phyloP scores from a whole-genome alignment of 352 stramenopile genomes.

The Globisporangium okanoganense region DNA sequence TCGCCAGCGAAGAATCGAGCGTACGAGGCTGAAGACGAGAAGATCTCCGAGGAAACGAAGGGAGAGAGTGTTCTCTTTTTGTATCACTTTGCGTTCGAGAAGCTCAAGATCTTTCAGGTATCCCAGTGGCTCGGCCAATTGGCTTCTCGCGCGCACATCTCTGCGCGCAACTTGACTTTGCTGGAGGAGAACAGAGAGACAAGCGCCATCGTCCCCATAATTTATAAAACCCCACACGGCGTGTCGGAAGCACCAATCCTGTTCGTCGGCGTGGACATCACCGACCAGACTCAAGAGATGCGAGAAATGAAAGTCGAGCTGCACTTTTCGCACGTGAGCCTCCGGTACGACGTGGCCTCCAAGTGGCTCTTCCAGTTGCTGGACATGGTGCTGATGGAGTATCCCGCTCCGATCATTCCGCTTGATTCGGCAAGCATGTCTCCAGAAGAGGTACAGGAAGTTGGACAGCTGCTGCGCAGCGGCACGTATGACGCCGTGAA shows the following conservation, averaged over 20 bases:
- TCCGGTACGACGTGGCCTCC: conserved; percentile 77
- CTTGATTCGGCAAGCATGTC: conserved; percentile 72
- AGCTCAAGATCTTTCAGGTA: conserved; percentile 79
- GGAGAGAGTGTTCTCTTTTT: conserved; percentile 29
- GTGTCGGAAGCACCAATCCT: conserved; percentile 68
- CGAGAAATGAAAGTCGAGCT: conserved; percentile 85
- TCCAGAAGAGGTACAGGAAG: conserved; percentile 40
- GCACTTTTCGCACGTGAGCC: conserved; percentile 80
- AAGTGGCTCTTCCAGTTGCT: conserved; percentile 80
- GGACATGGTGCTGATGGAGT: conserved; percentile 76
- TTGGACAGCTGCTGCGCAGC: conserved; percentile 30
- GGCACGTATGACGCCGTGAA: conserved; percentile 51
- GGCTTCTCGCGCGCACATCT: conserved; percentile 68
- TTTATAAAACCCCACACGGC: conserved; percentile 81
- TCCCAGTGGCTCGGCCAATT: conserved; percentile 86
- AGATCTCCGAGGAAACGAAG: neutral
- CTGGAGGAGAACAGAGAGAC: conserved; percentile 58
- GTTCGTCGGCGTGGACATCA: conserved; percentile 77
- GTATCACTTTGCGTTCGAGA: conserved; percentile 77
- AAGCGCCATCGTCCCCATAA: conserved; percentile 48
- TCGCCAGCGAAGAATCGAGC: neutral
- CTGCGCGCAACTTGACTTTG: conserved; percentile 67
- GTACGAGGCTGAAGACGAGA: conserved; percentile 6
- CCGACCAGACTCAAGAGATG: conserved; percentile 85
- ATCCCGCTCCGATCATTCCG: conserved; percentile 78